These are phyloP conservation scores for Helichrysum umbraculigerum DNA, from an alignment of 129 eudicot species.

Conservation along the genomic window DNA sequence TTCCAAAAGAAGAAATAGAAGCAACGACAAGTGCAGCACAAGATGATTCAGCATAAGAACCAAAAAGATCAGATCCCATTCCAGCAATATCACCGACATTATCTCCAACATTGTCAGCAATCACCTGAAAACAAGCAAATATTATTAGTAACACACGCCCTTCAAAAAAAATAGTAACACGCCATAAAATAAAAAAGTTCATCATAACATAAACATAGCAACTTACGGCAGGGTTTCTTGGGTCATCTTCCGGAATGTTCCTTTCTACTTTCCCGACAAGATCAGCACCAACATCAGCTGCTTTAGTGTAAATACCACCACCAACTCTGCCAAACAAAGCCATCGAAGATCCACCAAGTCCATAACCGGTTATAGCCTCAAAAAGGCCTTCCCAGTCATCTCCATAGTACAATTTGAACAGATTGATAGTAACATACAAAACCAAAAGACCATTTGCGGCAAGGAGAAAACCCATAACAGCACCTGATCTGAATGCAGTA, in stretches of 20 bases:
- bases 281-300: slow-evolving; percentile 83
- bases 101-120: slow-evolving; percentile 81
- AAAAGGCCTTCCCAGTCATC: slow-evolving; percentile 89
- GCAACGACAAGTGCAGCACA: slow-evolving; percentile 84
- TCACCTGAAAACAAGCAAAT: slow-evolving; percentile 45
- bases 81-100: slow-evolving; percentile 85
- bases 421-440: slow-evolving; percentile 49
- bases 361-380: slow-evolving; percentile 75
- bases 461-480: slow-evolving; percentile 78
- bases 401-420: slow-evolving; percentile 64
- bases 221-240: slow-evolving; percentile 80
- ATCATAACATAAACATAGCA: neutral
- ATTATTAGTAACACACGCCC: neutral
- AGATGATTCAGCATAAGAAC: slow-evolving; percentile 77
- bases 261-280: slow-evolving; percentile 76
- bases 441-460: slow-evolving; percentile 82
- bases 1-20: slow-evolving; percentile 75
- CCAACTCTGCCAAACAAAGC: slow-evolving; percentile 82
- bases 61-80: slow-evolving; percentile 82
- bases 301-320: slow-evolving; percentile 79
- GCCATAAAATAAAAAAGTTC: neutral
- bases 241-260: slow-evolving; percentile 80
- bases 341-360: slow-evolving; percentile 85
- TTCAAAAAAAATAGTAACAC: neutral
- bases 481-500: slow-evolving; percentile 66